Percentiles rank a stretch among this genome's conserved stretches.
phyloP scores from a whole-genome alignment of 192 early-diverging fungal species.

The Rhizophlyctis rosea region DNA sequence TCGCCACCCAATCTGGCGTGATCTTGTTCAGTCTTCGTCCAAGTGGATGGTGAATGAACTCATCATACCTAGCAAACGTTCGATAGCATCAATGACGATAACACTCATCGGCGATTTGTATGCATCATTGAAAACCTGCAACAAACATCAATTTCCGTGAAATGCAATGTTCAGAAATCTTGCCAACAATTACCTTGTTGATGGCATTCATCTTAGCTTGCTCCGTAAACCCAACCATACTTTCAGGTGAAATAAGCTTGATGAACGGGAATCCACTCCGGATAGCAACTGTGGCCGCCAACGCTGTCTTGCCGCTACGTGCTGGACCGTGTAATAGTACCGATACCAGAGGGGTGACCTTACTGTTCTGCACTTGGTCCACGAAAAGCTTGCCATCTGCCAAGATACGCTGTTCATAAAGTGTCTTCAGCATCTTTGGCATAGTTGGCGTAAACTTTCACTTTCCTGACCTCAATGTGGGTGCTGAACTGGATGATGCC shows the following conservation, averaged over 20 bases:
- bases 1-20: constrained; percentile 84
- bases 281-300: constrained; percentile 94
- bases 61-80: constrained; percentile 74
- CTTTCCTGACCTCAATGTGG: constrained; percentile 57
- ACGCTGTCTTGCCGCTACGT: constrained; percentile 89
- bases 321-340: constrained; percentile 83
- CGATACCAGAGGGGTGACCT: constrained; percentile 86
- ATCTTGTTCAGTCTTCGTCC: neutral
- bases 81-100: constrained; percentile 92
- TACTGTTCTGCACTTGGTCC: constrained; percentile 69
- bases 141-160: neutral
- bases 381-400: constrained; percentile 53
- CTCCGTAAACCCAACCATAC: constrained; percentile 90
- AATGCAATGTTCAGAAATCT: neutral
- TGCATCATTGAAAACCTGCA: constrained; percentile 86
- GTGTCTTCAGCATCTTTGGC: neutral
- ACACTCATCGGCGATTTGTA: constrained; percentile 93
- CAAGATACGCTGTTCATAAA: constrained; percentile 44
- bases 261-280: constrained; percentile 91
- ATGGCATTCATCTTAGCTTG: constrained; percentile 79
- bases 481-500: constrained; percentile 78
- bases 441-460: constrained; percentile 38
- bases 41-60: neutral
- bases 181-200: constrained; percentile 57
- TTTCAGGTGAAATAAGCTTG: constrained; percentile 93